A percentile compares a stretch with the other conserved stretches of the same genome.
Evolutionary conservation across 805 yeast genomes (phyloP).

Genomic region (Starmerella powellii): DNA sequence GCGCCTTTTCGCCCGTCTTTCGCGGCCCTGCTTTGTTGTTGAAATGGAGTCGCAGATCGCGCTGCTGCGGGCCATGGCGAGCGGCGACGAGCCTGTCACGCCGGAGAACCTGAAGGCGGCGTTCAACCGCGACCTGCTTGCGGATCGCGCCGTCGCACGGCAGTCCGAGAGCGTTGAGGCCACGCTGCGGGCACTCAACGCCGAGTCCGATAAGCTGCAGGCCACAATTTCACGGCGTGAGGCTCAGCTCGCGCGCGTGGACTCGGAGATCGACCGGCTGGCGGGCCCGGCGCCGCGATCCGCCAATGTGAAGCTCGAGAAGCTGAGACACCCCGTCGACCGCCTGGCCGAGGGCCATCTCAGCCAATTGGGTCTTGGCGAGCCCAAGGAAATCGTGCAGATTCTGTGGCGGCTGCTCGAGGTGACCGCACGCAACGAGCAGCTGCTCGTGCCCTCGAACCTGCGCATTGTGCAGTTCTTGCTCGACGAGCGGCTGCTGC

Average conservation of each 20-base stretch:
- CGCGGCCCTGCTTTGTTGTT: too few species aligned
- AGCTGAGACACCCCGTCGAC: neutral
- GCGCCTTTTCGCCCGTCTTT: too few species aligned
- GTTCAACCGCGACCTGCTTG: conserved; percentile 7
- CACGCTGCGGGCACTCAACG: neutral
- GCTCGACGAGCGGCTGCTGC: conserved; percentile 10
- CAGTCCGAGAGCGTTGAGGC: conserved; percentile 1
- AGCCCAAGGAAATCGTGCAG: neutral
- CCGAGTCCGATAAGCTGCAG: neutral
- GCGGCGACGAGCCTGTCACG: conserved; percentile 7
- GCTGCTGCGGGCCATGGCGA: conserved; percentile 8
- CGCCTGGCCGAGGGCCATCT: conserved; percentile 6
- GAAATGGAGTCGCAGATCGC: conserved; percentile 12
- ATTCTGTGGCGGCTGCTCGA: conserved; percentile 9
- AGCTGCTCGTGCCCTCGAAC: conserved; percentile 12
- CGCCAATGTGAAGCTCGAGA: neutral
- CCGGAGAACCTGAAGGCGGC: conserved; percentile 6
- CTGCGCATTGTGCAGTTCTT: conserved; percentile 11
- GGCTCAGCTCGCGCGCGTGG: neutral
- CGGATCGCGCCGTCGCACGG: neutral
- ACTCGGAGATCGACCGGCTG: neutral
- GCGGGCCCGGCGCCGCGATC: neutral
- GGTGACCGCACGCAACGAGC: conserved; percentile 9
- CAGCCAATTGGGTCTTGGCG: conserved; percentile 6
- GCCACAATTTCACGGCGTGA: neutral